phyloP scores from a whole-genome alignment of 164 flowering plant genomes.

The Akebia trifoliata region DNA sequence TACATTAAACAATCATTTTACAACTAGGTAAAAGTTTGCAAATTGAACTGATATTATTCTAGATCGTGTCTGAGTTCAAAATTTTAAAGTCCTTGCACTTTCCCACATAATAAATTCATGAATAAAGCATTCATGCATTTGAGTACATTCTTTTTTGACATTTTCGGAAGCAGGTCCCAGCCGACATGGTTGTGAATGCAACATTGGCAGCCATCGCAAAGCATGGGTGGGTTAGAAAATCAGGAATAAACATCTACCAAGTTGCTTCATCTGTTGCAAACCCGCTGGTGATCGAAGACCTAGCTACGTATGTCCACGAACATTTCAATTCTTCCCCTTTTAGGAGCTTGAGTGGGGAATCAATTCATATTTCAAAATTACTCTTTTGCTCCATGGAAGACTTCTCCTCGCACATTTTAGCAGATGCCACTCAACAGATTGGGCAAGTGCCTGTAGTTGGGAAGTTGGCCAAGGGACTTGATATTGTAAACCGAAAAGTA shows the following conservation, averaged over 20 bases:
- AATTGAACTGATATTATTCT: too few relatives aligned
- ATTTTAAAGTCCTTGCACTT: too few relatives aligned
- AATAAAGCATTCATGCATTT: too few relatives aligned
- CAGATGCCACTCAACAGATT: slow-evolving; percentile 30
- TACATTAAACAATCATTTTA: too few relatives aligned
- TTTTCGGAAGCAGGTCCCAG: slow-evolving; percentile 57
- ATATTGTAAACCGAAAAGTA: slow-evolving; percentile 47
- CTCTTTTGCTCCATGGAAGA: slow-evolving; percentile 69
- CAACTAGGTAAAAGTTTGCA: too few relatives aligned
- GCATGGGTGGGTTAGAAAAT: slow-evolving; percentile 52
- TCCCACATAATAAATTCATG: too few relatives aligned
- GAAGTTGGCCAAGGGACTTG: slow-evolving; percentile 39
- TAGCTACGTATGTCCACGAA: slow-evolving; percentile 43
- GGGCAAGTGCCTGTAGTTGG: slow-evolving; percentile 8
- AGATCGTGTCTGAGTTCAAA: too few relatives aligned
- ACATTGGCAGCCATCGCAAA: slow-evolving; percentile 84
- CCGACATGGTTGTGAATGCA: slow-evolving; percentile 91
- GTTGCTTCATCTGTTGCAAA: slow-evolving; percentile 79
- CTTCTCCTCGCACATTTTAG: slow-evolving; percentile 62
- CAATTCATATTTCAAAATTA: neutral
- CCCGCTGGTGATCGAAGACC: slow-evolving; percentile 61
- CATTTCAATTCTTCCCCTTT: slow-evolving; percentile 44
- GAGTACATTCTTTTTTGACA: neutral
- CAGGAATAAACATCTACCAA: slow-evolving; percentile 63
- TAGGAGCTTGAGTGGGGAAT: neutral